Evolutionary conservation across 2,329 filamentous ascomycete genomes (phyloP), one percentile per base, ranked within the genome.

Genomic region (Lojkania enalia): DNA sequence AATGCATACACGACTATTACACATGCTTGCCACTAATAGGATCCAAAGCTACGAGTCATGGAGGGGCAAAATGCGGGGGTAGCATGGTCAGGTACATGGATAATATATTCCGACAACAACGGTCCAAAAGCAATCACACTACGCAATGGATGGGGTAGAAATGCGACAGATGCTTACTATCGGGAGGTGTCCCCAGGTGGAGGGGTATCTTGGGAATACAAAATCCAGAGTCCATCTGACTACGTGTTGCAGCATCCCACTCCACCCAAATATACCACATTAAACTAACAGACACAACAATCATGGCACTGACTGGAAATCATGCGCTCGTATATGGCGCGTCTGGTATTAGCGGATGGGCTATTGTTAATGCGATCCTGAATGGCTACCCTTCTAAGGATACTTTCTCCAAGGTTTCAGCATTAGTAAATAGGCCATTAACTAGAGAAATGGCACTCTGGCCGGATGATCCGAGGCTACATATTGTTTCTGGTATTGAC

Each of bases 271-370:
- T 16, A n/a, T n/a, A n/a, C n/a, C n/a, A n/a, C n/a, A n/a, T n/a
- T n/a, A n/a, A n/a, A n/a, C n/a, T n/a, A n/a, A n/a, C n/a, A n/a
- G n/a, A n/a, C n/a, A n/a, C n/a, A n/a, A n/a, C n/a, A n/a, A n/a
- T n/a, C 9, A 44, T 43, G 43, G 35, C 32, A 25, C 44, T 27
- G 1, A 65, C 62, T 48, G 49, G 58, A 5, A 64, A 65, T 21
- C 61, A 66, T 42, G 66, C 67, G 44, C 60, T 69, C 27, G 56
- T 66, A 29, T 65, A 68, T 59, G 75, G 74, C 25, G 74, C 74
- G 35, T 74, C 71, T 49, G 75, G 75, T n/a, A 74, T 78, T 40
- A 71, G 73, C 2, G 75, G 75, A 27, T 78, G 75, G 75, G 70
- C 75, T 5, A 70, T 78, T 40, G 71, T 74, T 13, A 77, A 76